Evolutionary conservation across 2,329 filamentous ascomycete species (phyloP).

Genomic region (Fusarium sp.): DNA sequence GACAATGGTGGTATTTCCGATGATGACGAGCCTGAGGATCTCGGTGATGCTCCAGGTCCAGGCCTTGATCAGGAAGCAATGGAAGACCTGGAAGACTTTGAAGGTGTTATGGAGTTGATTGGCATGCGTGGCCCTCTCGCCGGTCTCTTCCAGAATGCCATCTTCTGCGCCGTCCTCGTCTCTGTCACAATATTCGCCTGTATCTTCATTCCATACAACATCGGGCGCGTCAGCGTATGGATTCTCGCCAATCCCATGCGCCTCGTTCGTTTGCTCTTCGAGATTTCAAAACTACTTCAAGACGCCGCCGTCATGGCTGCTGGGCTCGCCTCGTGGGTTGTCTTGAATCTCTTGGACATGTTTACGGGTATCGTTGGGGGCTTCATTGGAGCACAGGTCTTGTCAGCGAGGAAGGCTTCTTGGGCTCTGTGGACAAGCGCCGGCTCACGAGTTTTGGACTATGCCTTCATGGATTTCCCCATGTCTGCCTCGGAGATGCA

Average conservation of each 20-base stretch:
- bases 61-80: slow-evolving; percentile 82
- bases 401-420: slow-evolving; percentile 56
- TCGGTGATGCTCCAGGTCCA: slow-evolving; percentile 76
- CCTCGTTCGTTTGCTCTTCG: slow-evolving; percentile 80
- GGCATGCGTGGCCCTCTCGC: slow-evolving; percentile 95
- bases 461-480: slow-evolving; percentile 66
- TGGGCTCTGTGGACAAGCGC: slow-evolving; percentile 62
- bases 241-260: slow-evolving; percentile 85
- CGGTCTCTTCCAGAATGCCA: slow-evolving; percentile 92
- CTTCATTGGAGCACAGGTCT: slow-evolving; percentile 48
- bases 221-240: slow-evolving; percentile 87
- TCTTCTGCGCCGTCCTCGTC: slow-evolving; percentile 94
- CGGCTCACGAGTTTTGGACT: slow-evolving; percentile 64
- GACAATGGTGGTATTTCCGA: slow-evolving; percentile 38
- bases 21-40: slow-evolving; percentile 61
- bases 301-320: slow-evolving; percentile 79
- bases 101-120: slow-evolving; percentile 95
- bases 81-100: slow-evolving; percentile 93
- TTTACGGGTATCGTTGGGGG: slow-evolving; percentile 56
- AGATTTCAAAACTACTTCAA: slow-evolving; percentile 83
- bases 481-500: slow-evolving; percentile 76
- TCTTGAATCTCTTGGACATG: slow-evolving; percentile 58
- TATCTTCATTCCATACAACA: slow-evolving; percentile 92
- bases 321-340: slow-evolving; percentile 67
- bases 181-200: slow-evolving; percentile 88